A percentile compares a stretch with the other conserved stretches of the same genome.
Evolutionary conservation across 768 basidiomycete genomes (phyloP).

Genomic region (Lyophyllum semitale): DNA sequence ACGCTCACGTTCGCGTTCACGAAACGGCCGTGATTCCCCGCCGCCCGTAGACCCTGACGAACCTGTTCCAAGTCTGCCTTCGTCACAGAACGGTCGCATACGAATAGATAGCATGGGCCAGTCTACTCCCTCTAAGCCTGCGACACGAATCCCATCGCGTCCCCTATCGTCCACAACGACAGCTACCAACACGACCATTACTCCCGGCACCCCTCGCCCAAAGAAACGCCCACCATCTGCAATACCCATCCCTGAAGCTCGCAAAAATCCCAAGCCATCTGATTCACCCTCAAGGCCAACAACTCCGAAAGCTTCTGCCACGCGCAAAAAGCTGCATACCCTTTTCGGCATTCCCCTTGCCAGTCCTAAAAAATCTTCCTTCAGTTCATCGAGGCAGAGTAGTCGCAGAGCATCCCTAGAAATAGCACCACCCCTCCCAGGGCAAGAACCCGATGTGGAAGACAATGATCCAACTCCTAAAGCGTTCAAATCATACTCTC

Average conservation of each 20-base stretch:
- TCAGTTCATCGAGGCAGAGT: conserved; percentile 35
- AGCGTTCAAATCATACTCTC: conserved; percentile 26
- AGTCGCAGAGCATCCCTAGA: conserved; percentile 27
- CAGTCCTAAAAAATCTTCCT: conserved; percentile 38
- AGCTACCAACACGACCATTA: conserved; percentile 61
- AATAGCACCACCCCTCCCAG: conserved; percentile 14
- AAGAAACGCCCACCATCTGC: conserved; percentile 27
- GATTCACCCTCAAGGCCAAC: conserved; percentile 23
- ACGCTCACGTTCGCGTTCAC: conserved; percentile 62
- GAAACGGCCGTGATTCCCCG: conserved; percentile 24
- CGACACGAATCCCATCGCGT: conserved; percentile 53
- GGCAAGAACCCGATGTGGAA: conserved; percentile 16
- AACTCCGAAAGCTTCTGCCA: conserved; percentile 36
- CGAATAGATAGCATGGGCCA: conserved; percentile 20
- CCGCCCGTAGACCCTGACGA: conserved; percentile 18
- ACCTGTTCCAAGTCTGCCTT: conserved; percentile 23
- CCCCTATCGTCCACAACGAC: conserved; percentile 69
- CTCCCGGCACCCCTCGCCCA: conserved; percentile 53
- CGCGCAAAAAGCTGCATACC: conserved; percentile 44
- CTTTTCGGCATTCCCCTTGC: conserved; percentile 46
- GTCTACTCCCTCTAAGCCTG: conserved; percentile 43
- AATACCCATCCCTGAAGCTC: conserved; percentile 23
- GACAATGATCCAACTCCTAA: conserved; percentile 29
- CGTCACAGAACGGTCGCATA: conserved; percentile 9
- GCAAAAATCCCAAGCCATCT: conserved; percentile 8